Evolutionary conservation across 306 rosid species (phyloP).

Genomic region (Casuarina glauca): DNA sequence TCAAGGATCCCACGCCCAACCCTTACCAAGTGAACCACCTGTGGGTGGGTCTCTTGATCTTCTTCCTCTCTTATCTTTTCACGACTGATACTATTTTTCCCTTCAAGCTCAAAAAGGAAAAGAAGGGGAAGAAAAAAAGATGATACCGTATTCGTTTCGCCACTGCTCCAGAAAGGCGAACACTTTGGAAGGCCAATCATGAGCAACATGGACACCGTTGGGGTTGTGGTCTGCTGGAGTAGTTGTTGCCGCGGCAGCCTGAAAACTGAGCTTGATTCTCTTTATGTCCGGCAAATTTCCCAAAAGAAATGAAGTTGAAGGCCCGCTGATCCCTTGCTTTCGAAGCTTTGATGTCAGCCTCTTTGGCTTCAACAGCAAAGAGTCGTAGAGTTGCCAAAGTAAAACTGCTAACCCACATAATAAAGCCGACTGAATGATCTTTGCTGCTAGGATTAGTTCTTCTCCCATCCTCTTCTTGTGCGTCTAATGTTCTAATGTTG

Average conservation of each 20-base stretch:
- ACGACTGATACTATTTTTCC: too few species aligned
- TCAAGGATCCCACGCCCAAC: too few species aligned
- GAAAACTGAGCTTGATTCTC: slow-evolving; percentile 10
- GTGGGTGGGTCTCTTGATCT: too few species aligned
- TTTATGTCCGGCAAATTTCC: slow-evolving; percentile 64
- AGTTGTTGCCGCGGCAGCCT: neutral
- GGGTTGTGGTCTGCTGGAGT: slow-evolving; percentile 5
- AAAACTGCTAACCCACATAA: slow-evolving; percentile 12
- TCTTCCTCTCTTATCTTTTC: too few species aligned
- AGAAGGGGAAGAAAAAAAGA: too few species aligned
- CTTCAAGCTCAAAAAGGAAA: too few species aligned
- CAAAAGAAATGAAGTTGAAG: slow-evolving; percentile 47
- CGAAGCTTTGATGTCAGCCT: slow-evolving; percentile 52
- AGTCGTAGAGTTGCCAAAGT: slow-evolving; percentile 23
- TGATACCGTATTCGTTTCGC: slow-evolving; percentile 55
- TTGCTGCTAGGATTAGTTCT: too few species aligned
- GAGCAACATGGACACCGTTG: slow-evolving; percentile 28
- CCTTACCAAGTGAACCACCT: too few species aligned
- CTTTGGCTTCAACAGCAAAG: slow-evolving; percentile 40
- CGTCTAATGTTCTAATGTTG: too few species aligned
- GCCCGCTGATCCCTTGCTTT: slow-evolving; percentile 69
- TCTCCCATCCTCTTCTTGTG: too few species aligned
- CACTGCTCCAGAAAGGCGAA: slow-evolving; percentile 54
- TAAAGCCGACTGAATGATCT: too few species aligned
- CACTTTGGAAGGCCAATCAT: slow-evolving; percentile 46